phyloP scores from a whole-genome alignment of 192 early-diverging fungal species.

The Coemansia sp. region DNA sequence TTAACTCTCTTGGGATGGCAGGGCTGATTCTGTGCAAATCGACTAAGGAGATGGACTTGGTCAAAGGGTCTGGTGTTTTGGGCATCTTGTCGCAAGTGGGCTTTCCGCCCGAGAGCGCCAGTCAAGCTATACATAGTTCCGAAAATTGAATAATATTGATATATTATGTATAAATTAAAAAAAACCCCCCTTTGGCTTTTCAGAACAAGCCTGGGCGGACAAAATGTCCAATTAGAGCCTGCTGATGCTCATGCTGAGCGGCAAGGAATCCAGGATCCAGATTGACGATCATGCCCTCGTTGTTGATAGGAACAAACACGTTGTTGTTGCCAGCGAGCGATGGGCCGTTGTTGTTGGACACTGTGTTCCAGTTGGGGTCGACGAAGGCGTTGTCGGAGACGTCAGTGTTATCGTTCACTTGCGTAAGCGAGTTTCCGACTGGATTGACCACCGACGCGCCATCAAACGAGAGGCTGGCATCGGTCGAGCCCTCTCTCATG shows the following conservation, averaged over 20 bases:
- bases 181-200: neutral
- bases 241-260: slow-evolving; percentile 40
- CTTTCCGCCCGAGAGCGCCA: slow-evolving; percentile 14
- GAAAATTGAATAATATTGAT: neutral
- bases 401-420: slow-evolving; percentile 56
- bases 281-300: slow-evolving; percentile 58
- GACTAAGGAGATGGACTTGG: slow-evolving; percentile 47
- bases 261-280: slow-evolving; percentile 39
- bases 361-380: slow-evolving; percentile 47
- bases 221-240: slow-evolving; percentile 45
- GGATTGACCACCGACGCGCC: slow-evolving; percentile 39
- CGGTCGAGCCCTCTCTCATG: slow-evolving; percentile 29
- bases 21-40: slow-evolving; percentile 65
- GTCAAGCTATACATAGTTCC: no score
- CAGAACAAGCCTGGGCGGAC: slow-evolving; percentile 38
- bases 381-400: slow-evolving; percentile 49
- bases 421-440: slow-evolving; percentile 51
- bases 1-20: slow-evolving; percentile 72
- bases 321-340: slow-evolving; percentile 51
- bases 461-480: slow-evolving; percentile 43
- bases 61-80: slow-evolving; percentile 52
- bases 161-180: neutral
- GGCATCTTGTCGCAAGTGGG: slow-evolving; percentile 50
- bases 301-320: slow-evolving; percentile 50
- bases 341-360: slow-evolving; percentile 51